Conservation (phyloP, 2,329 filamentous ascomycete genomes). For the Paraphaeosphaeria sporulosa region DNA sequence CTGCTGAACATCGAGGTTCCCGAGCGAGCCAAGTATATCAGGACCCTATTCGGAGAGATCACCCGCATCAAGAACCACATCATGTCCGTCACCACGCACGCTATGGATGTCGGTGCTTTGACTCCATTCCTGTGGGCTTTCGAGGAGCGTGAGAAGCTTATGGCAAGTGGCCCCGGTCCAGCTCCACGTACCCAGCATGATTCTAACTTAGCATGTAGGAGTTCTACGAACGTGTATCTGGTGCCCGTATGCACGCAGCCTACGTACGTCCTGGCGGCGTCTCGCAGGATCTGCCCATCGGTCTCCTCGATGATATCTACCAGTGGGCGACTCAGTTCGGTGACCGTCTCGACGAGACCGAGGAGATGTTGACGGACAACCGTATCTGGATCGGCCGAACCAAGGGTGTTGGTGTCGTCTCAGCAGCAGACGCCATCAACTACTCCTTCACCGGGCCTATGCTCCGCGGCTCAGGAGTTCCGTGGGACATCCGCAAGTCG, state of each 20-base stretch:
- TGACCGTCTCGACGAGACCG: constrained; percentile 97
- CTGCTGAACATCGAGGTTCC: constrained; percentile 96
- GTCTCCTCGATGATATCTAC: constrained; percentile 97
- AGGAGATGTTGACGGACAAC: constrained; percentile 98
- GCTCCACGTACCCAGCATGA: constrained; percentile 1
- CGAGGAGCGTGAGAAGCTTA: constrained; percentile 99
- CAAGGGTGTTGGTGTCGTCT: constrained; percentile 88
- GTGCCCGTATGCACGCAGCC: constrained; percentile 94
- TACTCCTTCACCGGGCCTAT: constrained; percentile 97
- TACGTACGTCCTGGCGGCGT: constrained; percentile 97
- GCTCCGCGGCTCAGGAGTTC: constrained; percentile 94
- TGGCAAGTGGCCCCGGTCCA: constrained; percentile 66
- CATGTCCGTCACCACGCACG: constrained; percentile 96
- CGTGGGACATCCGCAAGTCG: constrained; percentile 96
- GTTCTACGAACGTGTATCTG: constrained; percentile 99
- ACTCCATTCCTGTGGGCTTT: constrained; percentile 99
- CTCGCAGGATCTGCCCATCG: constrained; percentile 90
- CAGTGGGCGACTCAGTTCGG: constrained; percentile 99
- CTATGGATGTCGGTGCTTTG: constrained; percentile 97
- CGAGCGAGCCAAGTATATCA: constrained; percentile 94
- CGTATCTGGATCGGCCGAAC: constrained; percentile 98
- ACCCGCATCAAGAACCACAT: constrained; percentile 95
- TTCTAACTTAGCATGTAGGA: constrained; percentile 66
- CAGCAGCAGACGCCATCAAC: constrained; percentile 93
- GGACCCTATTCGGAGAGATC: constrained; percentile 94